These are phyloP conservation scores for Rhododendron ferrugineum DNA, from an alignment of 148 eudicot species.

Conservation along the genomic window DNA sequence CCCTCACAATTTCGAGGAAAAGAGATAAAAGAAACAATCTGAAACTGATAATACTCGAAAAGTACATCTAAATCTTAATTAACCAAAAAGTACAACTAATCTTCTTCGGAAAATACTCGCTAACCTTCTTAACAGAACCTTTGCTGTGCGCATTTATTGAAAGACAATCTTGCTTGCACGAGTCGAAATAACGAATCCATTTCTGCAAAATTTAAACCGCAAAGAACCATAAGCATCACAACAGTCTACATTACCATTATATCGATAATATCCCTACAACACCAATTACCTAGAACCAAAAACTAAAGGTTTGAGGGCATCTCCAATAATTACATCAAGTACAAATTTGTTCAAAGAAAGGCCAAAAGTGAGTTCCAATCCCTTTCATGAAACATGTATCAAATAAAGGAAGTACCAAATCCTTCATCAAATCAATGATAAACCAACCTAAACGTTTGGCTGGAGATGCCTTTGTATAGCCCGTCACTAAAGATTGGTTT, in stretches of 20 bases:
- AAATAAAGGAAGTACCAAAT: not conserved
- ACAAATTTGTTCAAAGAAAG: not conserved
- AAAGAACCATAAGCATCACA: not conserved
- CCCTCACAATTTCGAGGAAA: not conserved
- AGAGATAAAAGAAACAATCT: not conserved
- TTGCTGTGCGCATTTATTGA: constrained; percentile 83
- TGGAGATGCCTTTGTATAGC: not conserved
- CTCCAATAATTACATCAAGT: not conserved
- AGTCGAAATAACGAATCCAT: constrained; percentile 70
- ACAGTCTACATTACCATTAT: not conserved
- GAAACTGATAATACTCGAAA: not conserved
- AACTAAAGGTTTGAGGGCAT: not conserved
- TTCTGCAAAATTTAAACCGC: constrained; percentile 41
- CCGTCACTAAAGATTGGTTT: no score
- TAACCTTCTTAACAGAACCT: constrained; percentile 81
- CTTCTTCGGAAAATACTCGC: not conserved
- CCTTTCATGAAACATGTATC: not conserved
- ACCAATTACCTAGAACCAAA: not conserved
- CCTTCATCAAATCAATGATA: not conserved
- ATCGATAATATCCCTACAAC: not conserved
- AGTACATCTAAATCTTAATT: not conserved
- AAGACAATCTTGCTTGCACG: constrained; percentile 63
- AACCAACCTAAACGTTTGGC: not conserved
- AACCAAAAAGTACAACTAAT: not conserved
- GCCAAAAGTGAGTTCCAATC: not conserved